Conservation (phyloP, 768 basidiomycete species). For the Pleurotus citrinopileatus region DNA sequence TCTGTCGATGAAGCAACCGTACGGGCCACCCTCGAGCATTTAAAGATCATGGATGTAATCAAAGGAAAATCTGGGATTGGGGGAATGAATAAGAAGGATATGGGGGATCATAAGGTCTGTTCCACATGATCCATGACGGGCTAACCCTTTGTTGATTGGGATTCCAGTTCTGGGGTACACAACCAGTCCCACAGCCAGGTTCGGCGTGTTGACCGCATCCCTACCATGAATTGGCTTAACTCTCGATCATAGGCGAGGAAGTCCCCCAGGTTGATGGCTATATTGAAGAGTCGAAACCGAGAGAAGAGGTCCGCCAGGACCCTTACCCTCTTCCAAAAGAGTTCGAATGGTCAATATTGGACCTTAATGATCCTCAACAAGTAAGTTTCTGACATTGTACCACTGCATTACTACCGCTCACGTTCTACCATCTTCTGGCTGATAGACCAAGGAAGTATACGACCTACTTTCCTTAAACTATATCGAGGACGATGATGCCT, state of each 20-base stretch:
- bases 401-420: neutral
- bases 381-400: conserved; percentile 33
- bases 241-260: conserved; percentile 48
- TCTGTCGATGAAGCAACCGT: conserved; percentile 65
- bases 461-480: conserved; percentile 91
- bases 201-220: conserved; percentile 9
- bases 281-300: conserved; percentile 79
- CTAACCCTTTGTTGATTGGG: neutral
- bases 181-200: conserved; percentile 93
- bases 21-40: conserved; percentile 64
- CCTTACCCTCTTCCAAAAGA: conserved; percentile 87
- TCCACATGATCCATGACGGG: conserved; percentile 4
- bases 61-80: conserved; percentile 79
- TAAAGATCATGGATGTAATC: conserved; percentile 82
- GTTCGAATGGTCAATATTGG: conserved; percentile 86
- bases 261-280: conserved; percentile 75
- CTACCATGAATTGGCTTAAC: neutral
- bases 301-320: conserved; percentile 82
- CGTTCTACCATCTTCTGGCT: conserved; percentile 7
- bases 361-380: conserved; percentile 75
- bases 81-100: conserved; percentile 74
- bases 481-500: conserved; percentile 93
- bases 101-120: conserved; percentile 85
- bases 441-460: conserved; percentile 86
- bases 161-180: conserved; percentile 91